Conservation (phyloP, 1,284 basidiomycete genomes). For the Apiotrichum akiyoshidainum region DNA sequence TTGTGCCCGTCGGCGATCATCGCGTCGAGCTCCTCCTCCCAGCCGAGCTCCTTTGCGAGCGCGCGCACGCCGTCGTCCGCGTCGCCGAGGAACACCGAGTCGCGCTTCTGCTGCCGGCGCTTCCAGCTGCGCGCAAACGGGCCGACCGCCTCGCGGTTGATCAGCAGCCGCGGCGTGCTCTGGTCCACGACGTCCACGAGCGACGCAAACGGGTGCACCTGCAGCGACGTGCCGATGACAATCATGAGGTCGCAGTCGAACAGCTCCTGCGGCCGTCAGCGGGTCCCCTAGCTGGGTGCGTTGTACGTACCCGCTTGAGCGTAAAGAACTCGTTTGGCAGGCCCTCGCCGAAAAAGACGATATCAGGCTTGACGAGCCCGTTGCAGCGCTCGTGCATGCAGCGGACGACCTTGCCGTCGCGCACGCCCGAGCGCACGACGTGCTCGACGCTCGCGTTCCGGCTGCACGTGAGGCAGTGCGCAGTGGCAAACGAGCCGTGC, state of each 20-base stretch:
- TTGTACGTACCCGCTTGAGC: conserved; percentile 28
- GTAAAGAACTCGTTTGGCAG: conserved; percentile 51
- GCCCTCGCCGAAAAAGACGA: conserved; percentile 89
- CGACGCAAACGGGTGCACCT: conserved; percentile 58
- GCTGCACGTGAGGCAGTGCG: conserved; percentile 71
- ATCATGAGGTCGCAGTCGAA: conserved; percentile 75
- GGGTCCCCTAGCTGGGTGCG: background rate
- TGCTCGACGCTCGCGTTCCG: conserved; percentile 59
- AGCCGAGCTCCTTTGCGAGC: conserved; percentile 43
- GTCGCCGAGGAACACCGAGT: conserved; percentile 49
- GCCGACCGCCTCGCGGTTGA: conserved; percentile 58
- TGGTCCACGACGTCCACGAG: conserved; percentile 52
- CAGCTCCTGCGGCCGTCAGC: conserved; percentile 12
- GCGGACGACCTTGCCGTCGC: conserved; percentile 60
- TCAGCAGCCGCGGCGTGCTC: conserved; percentile 53
- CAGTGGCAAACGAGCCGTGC: conserved; percentile 83
- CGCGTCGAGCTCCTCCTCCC: conserved; percentile 43
- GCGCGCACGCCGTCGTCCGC: conserved; percentile 41
- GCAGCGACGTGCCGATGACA: conserved; percentile 80
- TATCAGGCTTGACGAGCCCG: conserved; percentile 83
- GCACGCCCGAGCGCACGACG: conserved; percentile 65
- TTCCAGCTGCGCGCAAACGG: conserved; percentile 24
- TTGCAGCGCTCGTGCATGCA: conserved; percentile 58
- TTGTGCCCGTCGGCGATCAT: conserved; percentile 30
- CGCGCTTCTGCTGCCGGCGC: conserved; percentile 19